Percentiles rank a stretch among this genome's conserved stretches.
These are phyloP conservation scores for Colletotrichum sp. DNA, from an alignment of 2,329 filamentous ascomycete genomes.

Conservation along the genomic window DNA sequence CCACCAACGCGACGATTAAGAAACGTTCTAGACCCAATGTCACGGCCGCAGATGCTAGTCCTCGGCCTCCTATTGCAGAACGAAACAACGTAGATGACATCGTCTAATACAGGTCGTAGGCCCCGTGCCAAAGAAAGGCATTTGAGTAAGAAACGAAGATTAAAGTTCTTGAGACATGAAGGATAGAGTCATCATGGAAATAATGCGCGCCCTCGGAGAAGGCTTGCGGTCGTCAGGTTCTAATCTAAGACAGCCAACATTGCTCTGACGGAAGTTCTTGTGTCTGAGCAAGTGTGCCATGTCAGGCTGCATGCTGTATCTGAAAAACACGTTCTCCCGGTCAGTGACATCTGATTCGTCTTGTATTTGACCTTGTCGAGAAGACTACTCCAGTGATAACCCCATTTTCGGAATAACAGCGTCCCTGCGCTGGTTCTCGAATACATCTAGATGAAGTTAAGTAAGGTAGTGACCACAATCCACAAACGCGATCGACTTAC, in stretches of 20 bases:
- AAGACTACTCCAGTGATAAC: background rate
- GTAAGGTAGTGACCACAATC: background rate
- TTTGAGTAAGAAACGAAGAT: too few relatives aligned
- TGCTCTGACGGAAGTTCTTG: accelerated
- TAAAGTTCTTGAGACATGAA: accelerated
- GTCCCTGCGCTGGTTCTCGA: background rate
- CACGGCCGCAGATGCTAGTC: background rate
- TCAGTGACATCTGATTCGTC: background rate
- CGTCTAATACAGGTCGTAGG: background rate
- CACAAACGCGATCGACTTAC: background rate
- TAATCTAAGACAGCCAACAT: background rate
- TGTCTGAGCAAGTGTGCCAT: background rate
- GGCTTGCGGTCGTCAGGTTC: background rate
- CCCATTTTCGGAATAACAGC: background rate
- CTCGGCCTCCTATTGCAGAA: accelerated
- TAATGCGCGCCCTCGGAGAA: background rate
- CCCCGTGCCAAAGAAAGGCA: too few relatives aligned
- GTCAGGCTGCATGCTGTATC: background rate
- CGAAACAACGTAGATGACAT: background rate
- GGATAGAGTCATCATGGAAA: accelerated
- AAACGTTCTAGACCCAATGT: background rate
- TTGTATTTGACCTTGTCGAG: background rate
- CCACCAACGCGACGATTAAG: background rate
- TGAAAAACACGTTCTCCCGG: background rate
- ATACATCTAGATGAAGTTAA: background rate